Evolutionary conservation across 805 yeast genomes (phyloP), one percentile per base, ranked within the genome.

Genomic region (Cyberlindnera saturnus): DNA sequence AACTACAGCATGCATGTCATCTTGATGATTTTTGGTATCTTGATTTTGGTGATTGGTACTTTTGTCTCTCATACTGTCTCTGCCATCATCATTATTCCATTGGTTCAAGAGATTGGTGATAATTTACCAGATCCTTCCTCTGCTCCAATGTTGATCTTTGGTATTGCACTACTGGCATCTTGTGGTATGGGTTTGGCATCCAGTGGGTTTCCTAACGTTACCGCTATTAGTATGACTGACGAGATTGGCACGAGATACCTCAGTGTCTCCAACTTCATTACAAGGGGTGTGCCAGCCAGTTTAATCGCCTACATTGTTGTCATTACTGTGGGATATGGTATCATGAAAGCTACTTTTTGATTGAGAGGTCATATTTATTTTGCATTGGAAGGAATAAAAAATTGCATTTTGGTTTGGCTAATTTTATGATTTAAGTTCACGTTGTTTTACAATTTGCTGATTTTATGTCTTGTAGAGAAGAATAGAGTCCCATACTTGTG

Each of bases 111-210:
- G 60, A 82, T 91, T 48, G 99, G 98, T 40, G 77, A 78, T 43
- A 64, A 74, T 32, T 63, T 85, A 58, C 72, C 79, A 3, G 77
- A 74, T 30, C 14, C 40, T 8, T 95, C 86, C 56, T 91, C 97
- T 18, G 65, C 72, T 1, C 65, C 65, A 7, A 51, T 67, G 26
- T 49, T 69, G 39, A 65, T 68, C 40, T 68, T 69, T 40, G 69
- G 69, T 37, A 62, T 67, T 45, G 74, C 89, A 32, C 61, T 90
- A 39, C 65, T 91, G 51, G 82, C 95, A 16, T 89, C 97, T 0
- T 84, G 86, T 42, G 99, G 98, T 45, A 93, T 91, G 98, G 98
- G 96, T 5, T 71, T 91, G 44, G 97, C 98, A 2, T 90, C 98
- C 0, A 83, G 95, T 0, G 98, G 99, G 0, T 93, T 93, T 73